Evolutionary conservation across 768 basidiomycete species (phyloP), one percentile per base, ranked within the genome.

Genomic region (Tylopilus rubrobrunneus): DNA sequence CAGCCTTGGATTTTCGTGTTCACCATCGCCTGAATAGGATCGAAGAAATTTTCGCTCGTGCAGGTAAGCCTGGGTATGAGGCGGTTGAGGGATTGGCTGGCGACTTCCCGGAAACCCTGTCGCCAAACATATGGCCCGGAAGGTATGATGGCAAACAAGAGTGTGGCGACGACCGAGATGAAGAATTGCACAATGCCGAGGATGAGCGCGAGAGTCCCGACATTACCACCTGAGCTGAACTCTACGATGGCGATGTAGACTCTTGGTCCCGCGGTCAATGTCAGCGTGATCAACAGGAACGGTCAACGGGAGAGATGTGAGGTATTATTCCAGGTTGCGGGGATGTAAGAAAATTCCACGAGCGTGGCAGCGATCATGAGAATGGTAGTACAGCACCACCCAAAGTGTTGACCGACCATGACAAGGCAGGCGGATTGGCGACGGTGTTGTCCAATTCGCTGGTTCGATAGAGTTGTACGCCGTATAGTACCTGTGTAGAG

Each of bases 61-160:
- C 67, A 40, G 76, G 74, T 31, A 98, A 75, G 5, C 75, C 59
- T 0, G 93, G 95, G 70, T 99, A 99, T 53, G 89, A 90, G 0
- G 96, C 97, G 0, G 97, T n/a, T 98, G 74, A 99, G 98, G 0
- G 97, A 98, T 69, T 99, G 97, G 58, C 87, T 94, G 8, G 97
- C 97, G 43, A 87, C 74, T 96, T 98, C 48, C 96, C 89, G 0
- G 89, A 92, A 0, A 99, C 97, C 51, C 96, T 84, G 69, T 99
- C 97, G 31, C 97, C 97, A 66, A 99, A 99, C 93, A 98, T 98
- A 19, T 96, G 85, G 0, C 94, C 19, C 97, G 1, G 94, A 97
- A 0, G 97, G 97, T 73, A 99, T 83, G 66, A 92, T 78, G 25
- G 91, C 83, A 69, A 98, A 98, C 8, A 95, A 78, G 49, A 95